phyloP scores from a whole-genome alignment of 139 green algal genomes.

The Microglena sp. region DNA sequence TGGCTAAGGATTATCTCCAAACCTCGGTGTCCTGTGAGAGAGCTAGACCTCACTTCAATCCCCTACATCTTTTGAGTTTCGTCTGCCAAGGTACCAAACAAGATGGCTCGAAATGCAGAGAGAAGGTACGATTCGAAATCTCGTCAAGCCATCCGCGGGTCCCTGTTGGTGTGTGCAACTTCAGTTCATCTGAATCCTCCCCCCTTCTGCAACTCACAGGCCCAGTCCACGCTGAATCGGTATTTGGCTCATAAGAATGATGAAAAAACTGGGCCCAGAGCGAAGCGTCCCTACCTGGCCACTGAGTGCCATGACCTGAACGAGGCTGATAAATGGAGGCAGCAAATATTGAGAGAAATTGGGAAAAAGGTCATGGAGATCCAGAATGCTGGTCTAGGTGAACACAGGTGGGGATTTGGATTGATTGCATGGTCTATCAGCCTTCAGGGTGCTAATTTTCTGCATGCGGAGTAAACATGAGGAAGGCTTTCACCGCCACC shows the following conservation, averaged over 20 bases:
- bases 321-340: constrained; percentile 91
- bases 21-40: constrained; percentile 6
- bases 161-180: too few species aligned
- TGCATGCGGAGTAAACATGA: too few species aligned
- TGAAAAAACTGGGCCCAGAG: constrained; percentile 41
- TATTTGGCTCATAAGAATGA: constrained; percentile 72
- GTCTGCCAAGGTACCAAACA: constrained; percentile 11
- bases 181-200: too few species aligned
- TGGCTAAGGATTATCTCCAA: neutral
- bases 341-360: constrained; percentile 93
- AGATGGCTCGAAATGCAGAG: constrained; percentile 95
- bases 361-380: constrained; percentile 98
- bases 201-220: too few species aligned
- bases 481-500: too few species aligned
- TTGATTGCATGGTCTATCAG: too few species aligned
- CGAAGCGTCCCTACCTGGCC: constrained; percentile 80
- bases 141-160: too few species aligned
- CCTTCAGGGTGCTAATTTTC: too few species aligned
- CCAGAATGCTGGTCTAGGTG: constrained; percentile 95
- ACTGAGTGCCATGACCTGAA: constrained; percentile 83
- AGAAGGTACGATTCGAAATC: too few species aligned
- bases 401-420: constrained; percentile 61
- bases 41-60: neutral
- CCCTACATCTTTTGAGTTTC: neutral
- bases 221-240: constrained; percentile 94